Evolutionary conservation across 352 stramenopile species (phyloP).

Genomic region (Globisporangium spiculum): DNA sequence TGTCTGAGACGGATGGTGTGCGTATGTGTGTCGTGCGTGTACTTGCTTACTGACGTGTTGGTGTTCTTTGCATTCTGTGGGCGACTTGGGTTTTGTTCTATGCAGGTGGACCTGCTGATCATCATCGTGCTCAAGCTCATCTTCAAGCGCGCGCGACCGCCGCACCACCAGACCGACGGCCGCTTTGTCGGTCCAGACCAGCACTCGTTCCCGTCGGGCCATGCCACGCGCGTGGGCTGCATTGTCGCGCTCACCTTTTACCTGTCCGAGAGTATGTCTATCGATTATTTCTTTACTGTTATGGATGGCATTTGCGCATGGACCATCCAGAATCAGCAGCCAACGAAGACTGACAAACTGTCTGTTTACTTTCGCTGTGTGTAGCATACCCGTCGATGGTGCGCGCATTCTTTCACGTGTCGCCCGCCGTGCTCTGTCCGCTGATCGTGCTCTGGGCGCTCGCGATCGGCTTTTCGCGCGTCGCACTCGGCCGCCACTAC

Average conservation of each 20-base stretch:
- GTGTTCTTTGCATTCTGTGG: not conserved
- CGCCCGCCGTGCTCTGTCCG: constrained; percentile 33
- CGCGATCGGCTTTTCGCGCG: constrained; percentile 70
- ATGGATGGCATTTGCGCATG: not conserved
- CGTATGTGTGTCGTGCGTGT: not conserved
- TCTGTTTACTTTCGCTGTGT: not conserved
- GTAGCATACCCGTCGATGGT: constrained; percentile 39
- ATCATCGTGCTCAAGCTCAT: constrained; percentile 79
- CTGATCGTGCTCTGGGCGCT: constrained; percentile 58
- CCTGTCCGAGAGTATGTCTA: constrained; percentile 39
- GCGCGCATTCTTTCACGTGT: constrained; percentile 51
- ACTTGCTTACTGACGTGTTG: not conserved
- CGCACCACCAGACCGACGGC: constrained; percentile 68
- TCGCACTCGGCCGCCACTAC: constrained; percentile 84
- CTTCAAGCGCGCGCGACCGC: constrained; percentile 68
- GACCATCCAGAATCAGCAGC: too few relatives aligned
- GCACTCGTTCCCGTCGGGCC: constrained; percentile 84
- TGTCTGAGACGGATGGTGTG: not conserved
- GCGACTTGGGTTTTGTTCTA: not conserved
- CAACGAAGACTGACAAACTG: not conserved
- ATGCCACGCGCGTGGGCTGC: constrained; percentile 74
- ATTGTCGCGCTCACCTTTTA: constrained; percentile 66
- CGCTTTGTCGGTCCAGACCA: constrained; percentile 81
- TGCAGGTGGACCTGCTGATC: constrained; percentile 65
- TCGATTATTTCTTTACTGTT: not conserved